These are phyloP conservation scores for Colletotrichum cordylinicola DNA, from an alignment of 2,329 filamentous ascomycete species.

Conservation along the genomic window DNA sequence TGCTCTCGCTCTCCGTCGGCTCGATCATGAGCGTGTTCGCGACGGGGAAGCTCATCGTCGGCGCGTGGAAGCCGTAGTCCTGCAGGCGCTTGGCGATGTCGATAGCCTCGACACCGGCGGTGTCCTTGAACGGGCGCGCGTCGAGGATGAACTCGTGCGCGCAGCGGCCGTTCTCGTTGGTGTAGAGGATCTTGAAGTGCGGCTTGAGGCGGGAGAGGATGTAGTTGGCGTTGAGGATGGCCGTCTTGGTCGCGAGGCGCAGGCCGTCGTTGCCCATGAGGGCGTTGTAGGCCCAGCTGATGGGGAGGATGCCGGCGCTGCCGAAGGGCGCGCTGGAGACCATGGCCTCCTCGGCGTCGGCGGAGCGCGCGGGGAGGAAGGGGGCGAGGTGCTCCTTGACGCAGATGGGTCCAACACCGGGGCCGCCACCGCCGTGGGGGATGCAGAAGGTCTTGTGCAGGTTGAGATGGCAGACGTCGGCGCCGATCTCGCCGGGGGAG, in stretches of 20 bases:
- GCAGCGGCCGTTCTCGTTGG: constrained; percentile 85
- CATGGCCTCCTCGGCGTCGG: constrained; percentile 51
- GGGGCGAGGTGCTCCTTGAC: constrained; percentile 81
- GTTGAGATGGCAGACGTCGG: constrained; percentile 96
- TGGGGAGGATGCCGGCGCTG: constrained; percentile 89
- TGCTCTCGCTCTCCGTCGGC: constrained; percentile 92
- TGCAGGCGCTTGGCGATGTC: constrained; percentile 96
- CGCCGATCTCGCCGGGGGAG: constrained; percentile 92
- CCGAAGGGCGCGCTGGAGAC: constrained; percentile 86
- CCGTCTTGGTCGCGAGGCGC: constrained; percentile 88
- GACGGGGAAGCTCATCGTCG: constrained; percentile 97
- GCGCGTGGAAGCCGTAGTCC: constrained; percentile 96
- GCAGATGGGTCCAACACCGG: constrained; percentile 92
- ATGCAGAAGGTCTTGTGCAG: constrained; percentile 99
- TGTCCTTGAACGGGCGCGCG: constrained; percentile 81
- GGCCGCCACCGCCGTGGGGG: constrained; percentile 92
- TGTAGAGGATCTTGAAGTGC: constrained; percentile 93
- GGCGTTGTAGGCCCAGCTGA: constrained; percentile 94
- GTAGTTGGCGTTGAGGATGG: constrained; percentile 97
- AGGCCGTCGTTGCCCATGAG: constrained; percentile 88
- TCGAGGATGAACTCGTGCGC: constrained; percentile 98
- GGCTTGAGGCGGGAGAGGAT: constrained; percentile 85
- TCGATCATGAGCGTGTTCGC: constrained; percentile 98
- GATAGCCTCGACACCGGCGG: constrained; percentile 85
- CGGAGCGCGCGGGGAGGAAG: constrained; percentile 69